Evolutionary conservation across 805 yeast species (phyloP), one percentile per base, ranked within the genome.

Genomic region (Cyberlindnera bimundalis): DNA sequence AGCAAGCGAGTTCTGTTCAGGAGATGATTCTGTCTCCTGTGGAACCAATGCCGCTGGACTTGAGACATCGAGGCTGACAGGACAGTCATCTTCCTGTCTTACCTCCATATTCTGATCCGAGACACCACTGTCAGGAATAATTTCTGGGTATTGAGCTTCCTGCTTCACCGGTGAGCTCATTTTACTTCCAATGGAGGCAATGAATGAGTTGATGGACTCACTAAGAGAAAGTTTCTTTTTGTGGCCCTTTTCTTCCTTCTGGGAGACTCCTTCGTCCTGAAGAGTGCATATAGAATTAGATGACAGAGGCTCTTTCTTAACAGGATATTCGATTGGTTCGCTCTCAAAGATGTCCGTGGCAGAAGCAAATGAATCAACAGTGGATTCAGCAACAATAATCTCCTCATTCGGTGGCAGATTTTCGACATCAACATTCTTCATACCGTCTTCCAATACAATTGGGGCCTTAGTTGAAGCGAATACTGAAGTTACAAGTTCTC

Each of bases 221-320:
- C 52, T 45, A 6, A 56, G 7, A 11, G 58, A 53, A 7, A 42
- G 13, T 25, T 50, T 46, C 42, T 51, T 54, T 35, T 37, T 45
- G 23, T 48, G 55, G 12, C 47, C 40, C 38, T 36, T 40, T 11
- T 45, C 50, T 8, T 42, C 25, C 23, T 33, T 40, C 18, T 20
- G 12, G 28, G 28, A 32, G 27, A 15, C 8, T 14, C 27, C 27
- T 8, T 35, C 39, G 11, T 43, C 42, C 26, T 37, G 33, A 2
- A 55, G 17, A 3, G 60, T 55, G 9, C 55, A 33, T 8, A 53
- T 41, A 2, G 60, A 55, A 33, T 45, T 48, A 0, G 51, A 42
- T 1, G 60, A 55, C 3, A n/a, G 27, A 2, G 28, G 31, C 16
- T 35, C 39, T 33, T 20, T 45, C 39, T 29, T 40, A 36, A 14